Evolutionary conservation across 2,329 filamentous ascomycete genomes (phyloP), one percentile per base, ranked within the genome.

Genomic region (Pseudopithomyces chartarum): DNA sequence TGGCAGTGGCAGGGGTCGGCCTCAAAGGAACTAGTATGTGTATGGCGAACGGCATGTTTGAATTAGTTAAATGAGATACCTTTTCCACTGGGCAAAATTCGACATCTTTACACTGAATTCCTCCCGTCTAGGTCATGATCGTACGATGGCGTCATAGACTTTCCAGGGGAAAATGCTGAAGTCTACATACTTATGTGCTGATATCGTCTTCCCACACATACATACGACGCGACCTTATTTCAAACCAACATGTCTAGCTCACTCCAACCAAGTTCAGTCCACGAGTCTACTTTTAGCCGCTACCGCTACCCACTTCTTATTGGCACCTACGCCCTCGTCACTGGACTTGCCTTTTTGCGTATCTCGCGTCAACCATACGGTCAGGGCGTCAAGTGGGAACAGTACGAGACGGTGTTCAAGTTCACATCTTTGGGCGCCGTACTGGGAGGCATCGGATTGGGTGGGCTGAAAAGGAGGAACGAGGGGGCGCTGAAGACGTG

Each of bases 401-500:
- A 76, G 57, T 75, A 76, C 57, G 73, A 76, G 56, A 73, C 70
- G 53, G 73, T 73, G 26, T 73, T 74, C 66, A 75, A 76, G 43
- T 70, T 70, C 20, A 74, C 72, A 1, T 69, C 68, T 0, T 58
- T 74, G 11, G 63, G 67, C 34, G 66, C 67, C 3, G 60, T 70
- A 12, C 62, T 70, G 6, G 61, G 66, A 6, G 66, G 63, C 1
- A 63, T 70, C 52, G 66, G 66, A 4, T 68, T 68, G 13, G 44
- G 44, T 6, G 44, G 26, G 15, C 13, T 47, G 26, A 34, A 34
- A 17, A 47, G n/a, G 17, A 47, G 44, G 26, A 47, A 47, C 20
- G 29, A 47, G n/a, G n/a, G 22, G 10, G 42, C 20, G 12, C 8
- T 19, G 26, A 19, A n/a, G 15, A 15, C 6, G 15, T 47, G 26